phyloP scores from a whole-genome alignment of 495 filamentous ascomycete species.

The Hyaloscypha hepaticicola region DNA sequence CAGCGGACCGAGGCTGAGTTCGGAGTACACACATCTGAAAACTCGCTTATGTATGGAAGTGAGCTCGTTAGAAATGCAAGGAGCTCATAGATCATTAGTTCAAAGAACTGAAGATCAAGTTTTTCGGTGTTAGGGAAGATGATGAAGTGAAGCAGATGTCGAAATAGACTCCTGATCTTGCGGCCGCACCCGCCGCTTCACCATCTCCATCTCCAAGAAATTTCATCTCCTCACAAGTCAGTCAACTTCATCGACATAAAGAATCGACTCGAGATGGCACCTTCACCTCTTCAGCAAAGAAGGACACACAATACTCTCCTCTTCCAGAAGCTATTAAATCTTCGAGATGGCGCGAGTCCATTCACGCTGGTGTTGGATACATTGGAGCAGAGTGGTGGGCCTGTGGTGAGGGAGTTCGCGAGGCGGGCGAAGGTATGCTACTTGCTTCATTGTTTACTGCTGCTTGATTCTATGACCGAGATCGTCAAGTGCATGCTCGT shows the following conservation, averaged over 20 bases:
- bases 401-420: conserved; percentile 72
- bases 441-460: conserved; percentile 4
- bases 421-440: conserved; percentile 65
- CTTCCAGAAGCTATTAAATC: conserved; percentile 77
- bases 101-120: not conserved
- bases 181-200: not conserved
- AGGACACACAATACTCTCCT: conserved; percentile 84
- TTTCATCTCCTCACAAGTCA: conserved; percentile 1
- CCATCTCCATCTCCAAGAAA: not conserved
- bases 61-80: too few species aligned
- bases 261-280: conserved; percentile 39
- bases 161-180: not conserved
- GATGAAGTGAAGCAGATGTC: not conserved
- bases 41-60: not conserved
- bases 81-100: too few species aligned
- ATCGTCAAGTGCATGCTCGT: not conserved
- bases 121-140: not conserved
- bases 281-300: conserved; percentile 60
- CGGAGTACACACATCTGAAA: not conserved
- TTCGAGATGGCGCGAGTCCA: conserved; percentile 77
- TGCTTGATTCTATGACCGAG: not conserved
- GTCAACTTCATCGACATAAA: not conserved
- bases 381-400: conserved; percentile 75
- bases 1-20: not conserved
- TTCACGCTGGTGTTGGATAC: conserved; percentile 84